Evolutionary conservation across 192 early-diverging fungal species (phyloP).

Genomic region (Coemansia aciculifera): DNA sequence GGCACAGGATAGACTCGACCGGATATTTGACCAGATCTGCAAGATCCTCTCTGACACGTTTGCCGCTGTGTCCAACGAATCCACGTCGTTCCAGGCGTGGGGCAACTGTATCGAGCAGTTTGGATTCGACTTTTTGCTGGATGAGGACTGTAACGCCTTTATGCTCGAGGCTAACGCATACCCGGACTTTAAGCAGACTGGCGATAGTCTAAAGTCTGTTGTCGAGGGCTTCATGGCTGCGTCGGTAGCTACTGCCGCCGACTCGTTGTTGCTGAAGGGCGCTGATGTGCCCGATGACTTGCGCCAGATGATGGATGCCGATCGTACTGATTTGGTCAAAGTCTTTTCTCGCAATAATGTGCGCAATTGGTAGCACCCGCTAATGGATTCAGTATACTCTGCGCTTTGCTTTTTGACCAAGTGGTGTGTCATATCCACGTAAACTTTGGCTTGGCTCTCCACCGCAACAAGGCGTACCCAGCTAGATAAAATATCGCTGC

Average conservation of each 20-base stretch:
- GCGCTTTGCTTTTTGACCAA: background rate
- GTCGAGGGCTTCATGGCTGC: slow-evolving; percentile 64
- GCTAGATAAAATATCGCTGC: slow-evolving; percentile 23
- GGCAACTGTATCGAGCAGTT: slow-evolving; percentile 66
- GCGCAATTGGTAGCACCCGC: slow-evolving; percentile 29
- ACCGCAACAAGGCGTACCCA: slow-evolving; percentile 46
- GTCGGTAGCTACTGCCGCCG: slow-evolving; percentile 50
- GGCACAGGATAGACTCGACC: slow-evolving; percentile 38
- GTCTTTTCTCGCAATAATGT: slow-evolving; percentile 40
- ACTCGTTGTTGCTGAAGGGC: slow-evolving; percentile 22
- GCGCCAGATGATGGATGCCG: slow-evolving; percentile 18
- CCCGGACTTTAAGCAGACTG: slow-evolving; percentile 72
- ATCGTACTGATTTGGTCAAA: slow-evolving; percentile 29
- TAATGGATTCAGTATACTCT: background rate
- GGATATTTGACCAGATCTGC: slow-evolving; percentile 61
- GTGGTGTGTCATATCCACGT: background rate
- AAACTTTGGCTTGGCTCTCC: slow-evolving; percentile 52
- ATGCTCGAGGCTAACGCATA: slow-evolving; percentile 69
- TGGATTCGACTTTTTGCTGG: slow-evolving; percentile 68
- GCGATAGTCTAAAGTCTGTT: slow-evolving; percentile 52
- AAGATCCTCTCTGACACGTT: slow-evolving; percentile 58
- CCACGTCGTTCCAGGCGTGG: slow-evolving; percentile 65
- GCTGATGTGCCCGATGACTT: slow-evolving; percentile 1
- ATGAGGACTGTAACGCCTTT: slow-evolving; percentile 54
- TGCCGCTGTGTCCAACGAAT: slow-evolving; percentile 60